Evolutionary conservation across 345 rosid species (phyloP).

Genomic region (Raphanus sativus): DNA sequence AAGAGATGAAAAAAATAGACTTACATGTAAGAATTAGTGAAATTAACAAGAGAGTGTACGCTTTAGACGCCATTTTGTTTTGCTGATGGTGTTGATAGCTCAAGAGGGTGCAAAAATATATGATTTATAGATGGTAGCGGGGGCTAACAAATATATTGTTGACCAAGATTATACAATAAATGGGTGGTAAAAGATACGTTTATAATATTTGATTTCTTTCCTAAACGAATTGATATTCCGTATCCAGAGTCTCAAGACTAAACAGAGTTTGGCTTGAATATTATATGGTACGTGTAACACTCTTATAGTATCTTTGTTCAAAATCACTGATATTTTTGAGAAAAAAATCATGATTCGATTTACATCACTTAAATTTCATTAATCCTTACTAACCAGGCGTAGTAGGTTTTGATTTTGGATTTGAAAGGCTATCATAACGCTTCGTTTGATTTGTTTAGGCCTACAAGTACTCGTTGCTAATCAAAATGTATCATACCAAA

Average conservation of each 20-base stretch:
- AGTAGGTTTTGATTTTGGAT: background rate
- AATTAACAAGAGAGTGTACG: background rate
- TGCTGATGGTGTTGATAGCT: slow-evolving; percentile 3
- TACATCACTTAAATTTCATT: background rate
- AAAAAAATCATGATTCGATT: background rate
- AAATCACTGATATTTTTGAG: background rate
- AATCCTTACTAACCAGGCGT: background rate
- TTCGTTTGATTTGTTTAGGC: background rate
- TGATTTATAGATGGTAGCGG: background rate
- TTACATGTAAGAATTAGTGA: slow-evolving; percentile 21
- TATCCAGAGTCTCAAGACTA: background rate
- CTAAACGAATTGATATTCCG: background rate
- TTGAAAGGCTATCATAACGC: background rate
- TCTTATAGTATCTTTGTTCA: background rate
- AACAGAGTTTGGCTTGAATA: background rate
- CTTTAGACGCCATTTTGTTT: slow-evolving; percentile 22
- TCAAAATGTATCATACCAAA: background rate
- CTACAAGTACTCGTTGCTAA: background rate
- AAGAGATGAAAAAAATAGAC: slow-evolving; percentile 15
- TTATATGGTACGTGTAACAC: background rate
- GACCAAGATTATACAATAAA: background rate
- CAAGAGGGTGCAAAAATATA: background rate
- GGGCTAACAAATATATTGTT: background rate
- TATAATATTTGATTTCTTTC: background rate
- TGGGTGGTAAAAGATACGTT: background rate